A percentile compares a stretch with the other conserved stretches of the same genome.
Evolutionary conservation across 73 alveolate species (phyloP).

Genomic region (Uronychia setigera): DNA sequence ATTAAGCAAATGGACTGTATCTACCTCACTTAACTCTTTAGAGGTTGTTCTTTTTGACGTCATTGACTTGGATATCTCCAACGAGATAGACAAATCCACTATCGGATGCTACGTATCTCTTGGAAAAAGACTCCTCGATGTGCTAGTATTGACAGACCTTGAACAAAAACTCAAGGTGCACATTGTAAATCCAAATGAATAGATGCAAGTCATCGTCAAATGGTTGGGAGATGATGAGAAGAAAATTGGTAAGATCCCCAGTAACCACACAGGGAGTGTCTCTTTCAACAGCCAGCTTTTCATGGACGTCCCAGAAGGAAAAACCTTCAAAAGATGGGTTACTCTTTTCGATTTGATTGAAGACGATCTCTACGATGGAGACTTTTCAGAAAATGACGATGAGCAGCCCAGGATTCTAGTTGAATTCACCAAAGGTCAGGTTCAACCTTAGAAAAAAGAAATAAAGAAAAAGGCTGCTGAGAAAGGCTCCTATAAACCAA

Average conservation of each 20-base stretch:
- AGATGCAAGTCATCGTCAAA: constrained; percentile 43
- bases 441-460: not conserved
- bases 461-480: not conserved
- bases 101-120: constrained; percentile 55
- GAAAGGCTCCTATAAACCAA: not conserved
- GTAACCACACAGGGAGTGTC: constrained; percentile 9
- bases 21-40: not conserved
- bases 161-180: constrained; percentile 38
- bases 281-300: constrained; percentile 13
- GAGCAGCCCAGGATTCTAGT: constrained; percentile 60
- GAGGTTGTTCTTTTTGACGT: constrained; percentile 13
- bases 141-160: constrained; percentile 38
- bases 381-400: constrained; percentile 60
- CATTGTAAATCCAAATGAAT: constrained; percentile 14
- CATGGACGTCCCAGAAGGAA: not conserved
- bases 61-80: constrained; percentile 10
- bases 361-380: constrained; percentile 76
- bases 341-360: constrained; percentile 61
- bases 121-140: constrained; percentile 63
- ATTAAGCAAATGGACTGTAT: not conserved
- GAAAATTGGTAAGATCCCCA: constrained; percentile 27
- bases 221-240: constrained; percentile 58
- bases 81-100: constrained; percentile 34
- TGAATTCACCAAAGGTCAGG: constrained; percentile 19
- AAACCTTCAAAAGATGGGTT: constrained; percentile 35